Conservation (phyloP, 2,329 filamentous ascomycete genomes). For the Grosmannia serpens region DNA sequence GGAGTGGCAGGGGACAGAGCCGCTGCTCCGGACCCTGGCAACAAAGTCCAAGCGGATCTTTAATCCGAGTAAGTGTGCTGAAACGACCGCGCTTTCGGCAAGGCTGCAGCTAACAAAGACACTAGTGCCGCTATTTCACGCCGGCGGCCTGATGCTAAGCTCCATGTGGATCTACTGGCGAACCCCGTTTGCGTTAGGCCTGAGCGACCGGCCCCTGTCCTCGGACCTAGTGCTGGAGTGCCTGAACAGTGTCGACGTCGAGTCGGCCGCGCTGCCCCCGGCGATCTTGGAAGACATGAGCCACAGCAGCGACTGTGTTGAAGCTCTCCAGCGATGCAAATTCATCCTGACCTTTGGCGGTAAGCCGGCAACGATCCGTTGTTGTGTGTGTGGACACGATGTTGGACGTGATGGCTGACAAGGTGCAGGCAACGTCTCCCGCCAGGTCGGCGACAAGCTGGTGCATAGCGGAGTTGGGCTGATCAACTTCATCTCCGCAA, state of each 20-base stretch:
- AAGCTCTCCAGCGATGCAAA: constrained; percentile 20
- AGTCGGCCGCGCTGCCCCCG: constrained; percentile 23
- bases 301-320: constrained; percentile 18
- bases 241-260: constrained; percentile 16
- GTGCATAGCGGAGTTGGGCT: constrained; percentile 22
- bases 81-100: background rate
- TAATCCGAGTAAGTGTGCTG: background rate
- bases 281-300: constrained; percentile 32
- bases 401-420: background rate
- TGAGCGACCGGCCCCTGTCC: constrained; percentile 23
- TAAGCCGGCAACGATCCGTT: background rate
- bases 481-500: constrained; percentile 27
- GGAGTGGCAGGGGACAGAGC: background rate
- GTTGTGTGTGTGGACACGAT: background rate
- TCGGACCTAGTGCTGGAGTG: constrained; percentile 21
- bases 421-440: constrained; percentile 14
- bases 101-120: background rate
- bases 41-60: background rate
- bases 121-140: constrained; percentile 26
- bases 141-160: constrained; percentile 1
- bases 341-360: constrained; percentile 4
- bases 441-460: constrained; percentile 25
- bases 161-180: constrained; percentile 12
- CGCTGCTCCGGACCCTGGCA: background rate
- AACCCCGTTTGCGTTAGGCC: constrained; percentile 12